Evolutionary conservation across 2,329 filamentous ascomycete species (phyloP).

Genomic region (Chrysoporthe deuterocubensis): DNA sequence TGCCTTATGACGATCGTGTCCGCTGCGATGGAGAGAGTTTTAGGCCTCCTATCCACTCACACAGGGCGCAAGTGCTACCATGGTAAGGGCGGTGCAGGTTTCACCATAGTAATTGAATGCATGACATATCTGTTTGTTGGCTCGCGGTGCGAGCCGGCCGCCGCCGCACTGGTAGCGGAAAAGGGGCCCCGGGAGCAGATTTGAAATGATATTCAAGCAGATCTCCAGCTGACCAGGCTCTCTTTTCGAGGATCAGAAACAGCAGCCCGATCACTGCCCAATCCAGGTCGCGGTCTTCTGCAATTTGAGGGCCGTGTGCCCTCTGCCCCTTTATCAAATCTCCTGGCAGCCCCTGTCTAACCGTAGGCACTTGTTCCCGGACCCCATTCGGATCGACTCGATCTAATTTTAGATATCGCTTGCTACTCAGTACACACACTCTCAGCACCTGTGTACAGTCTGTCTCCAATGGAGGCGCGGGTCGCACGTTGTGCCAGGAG

Average conservation of each 20-base stretch:
- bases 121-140: neutral
- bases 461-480: neutral
- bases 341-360: slow-evolving; percentile 6
- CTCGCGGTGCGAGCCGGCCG: neutral
- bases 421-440: neutral
- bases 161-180: neutral
- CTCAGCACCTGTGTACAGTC: neutral
- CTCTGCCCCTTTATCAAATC: slow-evolving; percentile 16
- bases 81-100: neutral
- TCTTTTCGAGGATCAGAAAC: neutral
- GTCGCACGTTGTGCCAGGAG: neutral
- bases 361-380: neutral
- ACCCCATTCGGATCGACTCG: slow-evolving; percentile 2
- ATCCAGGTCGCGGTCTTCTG: neutral
- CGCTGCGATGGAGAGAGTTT: neutral
- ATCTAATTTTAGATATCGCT: slow-evolving; percentile 13
- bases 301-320: neutral
- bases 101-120: neutral
- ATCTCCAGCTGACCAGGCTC: neutral
- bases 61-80: neutral
- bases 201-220: neutral
- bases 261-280: neutral
- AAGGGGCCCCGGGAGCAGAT: neutral
- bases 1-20: slow-evolving; percentile 9
- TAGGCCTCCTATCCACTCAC: neutral